A percentile compares a stretch with the other conserved stretches of the same genome.
Conservation (phyloP, 176 grass and related monocot genomes). For the Poa pratensis region DNA sequence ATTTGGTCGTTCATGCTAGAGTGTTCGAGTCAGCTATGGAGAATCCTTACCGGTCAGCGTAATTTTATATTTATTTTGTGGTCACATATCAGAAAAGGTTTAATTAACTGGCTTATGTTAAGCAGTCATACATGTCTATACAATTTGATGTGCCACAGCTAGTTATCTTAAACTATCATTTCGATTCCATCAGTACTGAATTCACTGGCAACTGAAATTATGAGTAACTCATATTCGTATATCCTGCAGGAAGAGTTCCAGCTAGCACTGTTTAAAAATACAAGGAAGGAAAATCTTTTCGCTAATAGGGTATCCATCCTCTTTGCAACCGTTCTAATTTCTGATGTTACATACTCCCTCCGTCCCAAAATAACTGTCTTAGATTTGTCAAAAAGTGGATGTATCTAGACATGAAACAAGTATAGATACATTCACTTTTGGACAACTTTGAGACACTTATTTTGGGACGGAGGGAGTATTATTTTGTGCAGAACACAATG, state of each 20-base stretch:
- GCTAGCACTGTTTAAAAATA: constrained; percentile 90
- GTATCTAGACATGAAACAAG: too few species aligned
- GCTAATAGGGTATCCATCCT: constrained; percentile 74
- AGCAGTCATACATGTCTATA: not conserved
- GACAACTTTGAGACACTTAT: too few species aligned
- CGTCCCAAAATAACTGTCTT: too few species aligned
- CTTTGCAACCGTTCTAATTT: constrained; percentile 28
- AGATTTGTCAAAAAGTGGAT: too few species aligned
- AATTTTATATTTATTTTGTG: constrained; percentile 18
- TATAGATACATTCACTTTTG: too few species aligned
- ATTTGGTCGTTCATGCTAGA: not conserved
- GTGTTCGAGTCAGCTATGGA: not conserved
- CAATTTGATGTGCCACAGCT: not conserved
- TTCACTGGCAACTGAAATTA: not conserved
- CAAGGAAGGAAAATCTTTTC: constrained; percentile 92
- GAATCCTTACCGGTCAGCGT: not conserved
- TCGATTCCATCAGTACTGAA: constrained; percentile 1
- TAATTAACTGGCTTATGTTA: constrained; percentile 9
- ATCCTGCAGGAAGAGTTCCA: constrained; percentile 89
- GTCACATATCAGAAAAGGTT: not conserved
- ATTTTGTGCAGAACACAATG: not conserved
- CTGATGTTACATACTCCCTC: not conserved
- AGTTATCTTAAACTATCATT: not conserved
- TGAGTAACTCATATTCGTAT: constrained; percentile 25
- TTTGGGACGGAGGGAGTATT: too few species aligned